Base-by-base conservation (phyloP, 495 filamentous ascomycete species). In the Penicillium diatomitis region DNA sequence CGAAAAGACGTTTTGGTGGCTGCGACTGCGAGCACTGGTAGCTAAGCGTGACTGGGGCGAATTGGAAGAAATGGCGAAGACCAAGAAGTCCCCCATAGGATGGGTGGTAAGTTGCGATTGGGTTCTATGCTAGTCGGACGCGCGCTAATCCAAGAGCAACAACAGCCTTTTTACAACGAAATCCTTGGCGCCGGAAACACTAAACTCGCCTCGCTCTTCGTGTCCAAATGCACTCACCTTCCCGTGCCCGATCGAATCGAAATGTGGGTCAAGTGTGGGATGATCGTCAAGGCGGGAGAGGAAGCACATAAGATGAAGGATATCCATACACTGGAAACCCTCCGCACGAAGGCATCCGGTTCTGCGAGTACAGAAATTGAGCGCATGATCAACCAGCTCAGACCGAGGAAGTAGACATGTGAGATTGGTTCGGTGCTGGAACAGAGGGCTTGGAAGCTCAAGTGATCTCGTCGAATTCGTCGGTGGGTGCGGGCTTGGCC, bases 221-320 rank as follows among this genome's bases (percentile, higher is more conserved):
- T 97, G 41, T 85, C 88, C 7, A 98, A 97, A 68, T 95, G 90
- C 68, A 81, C 79, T 41, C 68, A 68, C 37, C 54, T 84, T 38
- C 71, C 76, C 20, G 70, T 77, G 7, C 75, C 79, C 42, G 85
- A 89, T 48, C 72, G 84, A 32, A 81, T 96, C 45, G 83, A 87
- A 58, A 96, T 96, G 92, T 97, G 88, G 79, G 80, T 94, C 54
- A 95, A 95, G 68, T 97, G 94, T 64, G 90, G 90, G 28, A 81
- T 94, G 81, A 75, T 90, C 30, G 80, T 85, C 27, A 88, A 90
- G 70, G 92, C 94, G 8, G 94, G 84, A 10, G 90, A 96, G 67
- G 92, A 97, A 69, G 90, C 92, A 34, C 77, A 88, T 37, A 86
- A 81, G 72, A 74, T 74, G 46, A 95, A 86, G 67, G 88, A 97